Evolutionary conservation across 2,329 filamentous ascomycete genomes (phyloP).

Genomic region (Calonectria pteridis): DNA sequence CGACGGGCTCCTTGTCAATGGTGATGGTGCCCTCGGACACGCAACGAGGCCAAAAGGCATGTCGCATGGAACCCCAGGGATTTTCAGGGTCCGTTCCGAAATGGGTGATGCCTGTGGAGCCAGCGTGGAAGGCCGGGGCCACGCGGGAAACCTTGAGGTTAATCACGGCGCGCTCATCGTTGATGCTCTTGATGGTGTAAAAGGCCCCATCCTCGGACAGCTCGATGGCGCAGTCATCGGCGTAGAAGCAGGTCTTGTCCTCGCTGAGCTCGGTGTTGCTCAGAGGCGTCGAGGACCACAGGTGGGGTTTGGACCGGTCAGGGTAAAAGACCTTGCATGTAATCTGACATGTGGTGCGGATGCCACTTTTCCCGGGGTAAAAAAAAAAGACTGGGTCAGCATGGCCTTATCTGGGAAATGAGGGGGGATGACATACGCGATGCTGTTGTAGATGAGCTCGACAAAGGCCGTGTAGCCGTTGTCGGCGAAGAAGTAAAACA

Average conservation of each 20-base stretch:
- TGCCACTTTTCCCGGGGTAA: slow-evolving; percentile 72
- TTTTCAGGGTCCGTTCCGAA: slow-evolving; percentile 88
- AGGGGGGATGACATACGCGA: slow-evolving; percentile 69
- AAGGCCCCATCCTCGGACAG: slow-evolving; percentile 85
- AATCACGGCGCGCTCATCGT: slow-evolving; percentile 83
- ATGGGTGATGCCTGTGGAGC: slow-evolving; percentile 84
- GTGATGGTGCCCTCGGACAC: slow-evolving; percentile 84
- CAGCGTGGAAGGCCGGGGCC: slow-evolving; percentile 85
- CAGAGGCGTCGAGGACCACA: slow-evolving; percentile 88
- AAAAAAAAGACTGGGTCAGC: slow-evolving; percentile 17
- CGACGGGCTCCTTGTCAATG: slow-evolving; percentile 82
- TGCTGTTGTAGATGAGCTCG: slow-evolving; percentile 98
- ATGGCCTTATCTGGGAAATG: slow-evolving; percentile 15
- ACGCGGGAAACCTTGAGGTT: slow-evolving; percentile 84
- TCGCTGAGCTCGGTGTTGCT: slow-evolving; percentile 86
- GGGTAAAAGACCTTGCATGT: slow-evolving; percentile 92
- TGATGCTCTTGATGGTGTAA: slow-evolving; percentile 91
- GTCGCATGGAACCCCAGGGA: slow-evolving; percentile 93
- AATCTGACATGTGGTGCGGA: slow-evolving; percentile 93
- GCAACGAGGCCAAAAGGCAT: slow-evolving; percentile 95
- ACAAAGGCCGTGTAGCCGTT: slow-evolving; percentile 81
- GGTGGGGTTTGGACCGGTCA: slow-evolving; percentile 76
- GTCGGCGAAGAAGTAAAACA: slow-evolving; percentile 89
- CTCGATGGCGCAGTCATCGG: slow-evolving; percentile 86
- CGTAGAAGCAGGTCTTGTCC: slow-evolving; percentile 85